Evolutionary conservation across 768 basidiomycete species (phyloP).

Genomic region (Russula olivacea): DNA sequence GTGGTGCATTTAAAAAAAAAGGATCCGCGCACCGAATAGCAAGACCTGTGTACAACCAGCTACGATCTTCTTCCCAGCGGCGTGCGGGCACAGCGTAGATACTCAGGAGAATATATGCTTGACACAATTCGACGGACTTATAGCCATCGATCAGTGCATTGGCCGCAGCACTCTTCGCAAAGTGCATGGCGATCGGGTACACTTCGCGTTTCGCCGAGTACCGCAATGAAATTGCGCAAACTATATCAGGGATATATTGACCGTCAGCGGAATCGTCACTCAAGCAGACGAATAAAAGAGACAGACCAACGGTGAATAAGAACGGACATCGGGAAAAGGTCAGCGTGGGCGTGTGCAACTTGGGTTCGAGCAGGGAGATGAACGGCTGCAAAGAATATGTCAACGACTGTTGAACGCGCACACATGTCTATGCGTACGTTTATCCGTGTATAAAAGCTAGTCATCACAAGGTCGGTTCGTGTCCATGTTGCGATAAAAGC

Average conservation of each 20-base stretch:
- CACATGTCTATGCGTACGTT: slow-evolving; percentile 40
- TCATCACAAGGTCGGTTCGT: not conserved
- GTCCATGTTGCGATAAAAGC: not conserved
- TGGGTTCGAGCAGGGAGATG: slow-evolving; percentile 71
- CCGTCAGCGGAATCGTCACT: not conserved
- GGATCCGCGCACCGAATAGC: slow-evolving; percentile 60
- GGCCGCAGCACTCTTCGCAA: slow-evolving; percentile 70
- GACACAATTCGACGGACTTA: slow-evolving; percentile 79
- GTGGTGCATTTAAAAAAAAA: slow-evolving; percentile 22
- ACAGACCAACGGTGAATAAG: slow-evolving; percentile 84
- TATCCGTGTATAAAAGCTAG: slow-evolving; percentile 63
- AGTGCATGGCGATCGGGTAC: slow-evolving; percentile 66
- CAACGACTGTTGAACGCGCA: not conserved
- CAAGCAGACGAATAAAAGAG: not conserved
- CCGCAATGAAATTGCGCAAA: slow-evolving; percentile 84
- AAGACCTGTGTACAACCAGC: slow-evolving; percentile 84
- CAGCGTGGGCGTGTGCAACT: slow-evolving; percentile 76
- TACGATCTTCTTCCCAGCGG: slow-evolving; percentile 85
- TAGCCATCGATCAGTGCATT: slow-evolving; percentile 67
- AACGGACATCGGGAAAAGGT: slow-evolving; percentile 84
- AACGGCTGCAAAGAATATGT: slow-evolving; percentile 67
- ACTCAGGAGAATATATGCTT: slow-evolving; percentile 76
- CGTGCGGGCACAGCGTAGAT: slow-evolving; percentile 70
- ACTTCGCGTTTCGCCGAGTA: slow-evolving; percentile 69
- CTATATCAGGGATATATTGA: slow-evolving; percentile 32